Percentiles rank a stretch among this genome's conserved stretches.
phyloP scores from a whole-genome alignment of 208 protist genomes.

The Leishmania mexicana region DNA sequence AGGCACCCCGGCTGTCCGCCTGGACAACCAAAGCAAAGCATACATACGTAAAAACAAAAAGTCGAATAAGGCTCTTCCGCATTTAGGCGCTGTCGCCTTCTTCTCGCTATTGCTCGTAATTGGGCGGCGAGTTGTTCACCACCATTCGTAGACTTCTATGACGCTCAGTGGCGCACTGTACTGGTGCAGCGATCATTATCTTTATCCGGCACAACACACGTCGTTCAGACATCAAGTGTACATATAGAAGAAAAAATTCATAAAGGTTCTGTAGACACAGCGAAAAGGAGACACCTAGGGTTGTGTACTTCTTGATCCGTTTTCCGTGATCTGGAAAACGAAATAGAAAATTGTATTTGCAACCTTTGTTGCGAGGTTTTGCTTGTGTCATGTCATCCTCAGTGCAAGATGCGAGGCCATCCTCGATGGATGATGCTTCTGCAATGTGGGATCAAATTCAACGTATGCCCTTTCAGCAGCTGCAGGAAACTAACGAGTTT shows the following conservation, averaged over 20 bases:
- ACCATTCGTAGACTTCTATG: not conserved
- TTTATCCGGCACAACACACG: not conserved
- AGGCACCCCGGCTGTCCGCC: not conserved
- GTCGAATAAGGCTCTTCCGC: not conserved
- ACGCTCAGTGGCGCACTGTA: not conserved
- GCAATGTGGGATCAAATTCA: constrained; percentile 72
- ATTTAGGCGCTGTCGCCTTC: not conserved
- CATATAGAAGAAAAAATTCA: not conserved
- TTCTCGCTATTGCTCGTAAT: not conserved
- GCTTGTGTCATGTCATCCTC: not conserved
- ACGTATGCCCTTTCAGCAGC: constrained; percentile 76
- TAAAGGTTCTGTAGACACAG: not conserved
- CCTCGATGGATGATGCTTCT: not conserved
- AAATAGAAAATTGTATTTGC: not conserved
- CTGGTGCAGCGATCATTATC: not conserved
- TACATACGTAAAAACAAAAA: not conserved
- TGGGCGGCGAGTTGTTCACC: not conserved
- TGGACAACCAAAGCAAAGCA: not conserved
- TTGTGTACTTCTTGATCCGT: too few species aligned
- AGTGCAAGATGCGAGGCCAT: not conserved
- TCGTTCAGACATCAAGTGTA: not conserved
- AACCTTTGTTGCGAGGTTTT: not conserved
- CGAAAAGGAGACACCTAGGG: not conserved
- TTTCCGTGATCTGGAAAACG: not conserved
- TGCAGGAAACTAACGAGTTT: constrained; percentile 54